Evolutionary conservation across 139 green algal genomes (phyloP), one percentile per base, ranked within the genome.

Genomic region (Chlorella sp.): DNA sequence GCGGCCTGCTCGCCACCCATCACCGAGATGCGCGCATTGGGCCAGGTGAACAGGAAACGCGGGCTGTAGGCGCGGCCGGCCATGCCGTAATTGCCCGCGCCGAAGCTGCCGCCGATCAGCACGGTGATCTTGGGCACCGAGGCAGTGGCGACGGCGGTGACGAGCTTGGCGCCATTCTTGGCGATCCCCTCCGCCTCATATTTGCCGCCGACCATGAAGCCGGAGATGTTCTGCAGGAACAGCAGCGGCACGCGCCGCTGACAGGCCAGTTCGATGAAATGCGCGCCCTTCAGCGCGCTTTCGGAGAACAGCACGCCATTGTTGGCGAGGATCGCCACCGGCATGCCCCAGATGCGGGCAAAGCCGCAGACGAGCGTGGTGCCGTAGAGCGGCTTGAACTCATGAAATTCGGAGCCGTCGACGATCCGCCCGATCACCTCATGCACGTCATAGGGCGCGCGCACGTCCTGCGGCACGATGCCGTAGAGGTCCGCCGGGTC

Each of bases 11-110:
- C 92, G 21, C 96, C 96, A 4, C 95, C 95, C 96, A 98, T 98
- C 68, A 99, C 96, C 17, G 81, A 90, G 87, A 99, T 97, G 56
- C 78, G 64, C 0, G 95, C 93, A 82, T 97, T 98, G 69, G 96
- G 96, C 96, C 96, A 99, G 89, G 94, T 98, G 92, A 95, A 99
- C 69, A 98, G 85, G 88, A 99, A 98, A 88, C 92, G 83, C 0
- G 96, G 96, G 78, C 84, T 92, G 93, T 97, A 99, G 39, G 96
- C 95, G 26, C 96, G 94, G 3, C 96, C 96, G 86, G 94, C 98
- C 96, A 99, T 99, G 84, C 96, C 96, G 88, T 98, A 98, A 91
- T 98, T 98, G 67, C 96, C 96, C 26, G 96, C 96, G 9, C 96
- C 96, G 81, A 94, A 98, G 82, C 87, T 95, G 69, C 95, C 96